Percentiles rank a stretch among this genome's conserved stretches.
These are phyloP conservation scores for Paecilomyces formosus DNA, from an alignment of 2,329 filamentous ascomycete species.

Conservation along the genomic window DNA sequence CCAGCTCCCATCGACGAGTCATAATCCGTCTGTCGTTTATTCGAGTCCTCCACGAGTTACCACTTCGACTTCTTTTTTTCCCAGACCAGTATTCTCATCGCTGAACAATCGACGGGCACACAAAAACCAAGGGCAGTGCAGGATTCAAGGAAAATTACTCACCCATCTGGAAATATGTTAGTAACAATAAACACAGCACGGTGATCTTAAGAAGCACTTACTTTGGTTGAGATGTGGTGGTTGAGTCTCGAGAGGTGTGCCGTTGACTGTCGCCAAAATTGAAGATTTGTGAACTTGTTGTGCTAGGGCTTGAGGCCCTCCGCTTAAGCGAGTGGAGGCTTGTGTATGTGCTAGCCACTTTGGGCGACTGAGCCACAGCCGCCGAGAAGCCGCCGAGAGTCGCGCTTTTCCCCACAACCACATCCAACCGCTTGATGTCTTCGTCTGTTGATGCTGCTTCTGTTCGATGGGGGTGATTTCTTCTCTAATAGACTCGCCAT, in stretches of 20 bases:
- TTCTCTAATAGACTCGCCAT: not conserved
- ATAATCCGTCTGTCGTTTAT: not conserved
- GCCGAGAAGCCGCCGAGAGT: slow-evolving; percentile 5
- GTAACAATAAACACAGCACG: slow-evolving; percentile 11
- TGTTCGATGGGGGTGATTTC: not conserved
- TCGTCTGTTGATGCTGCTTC: not conserved
- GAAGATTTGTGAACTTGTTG: slow-evolving; percentile 35
- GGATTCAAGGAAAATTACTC: slow-evolving; percentile 36
- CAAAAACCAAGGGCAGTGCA: slow-evolving; percentile 19
- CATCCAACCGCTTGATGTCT: not conserved
- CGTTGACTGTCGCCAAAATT: slow-evolving; percentile 27
- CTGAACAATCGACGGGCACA: slow-evolving; percentile 7
- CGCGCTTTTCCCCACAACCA: slow-evolving; percentile 2
- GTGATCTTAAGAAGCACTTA: slow-evolving; percentile 25
- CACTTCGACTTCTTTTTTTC: not conserved
- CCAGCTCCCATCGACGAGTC: not conserved
- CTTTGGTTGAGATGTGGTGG: slow-evolving; percentile 48
- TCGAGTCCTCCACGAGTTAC: not conserved
- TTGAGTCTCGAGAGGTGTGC: slow-evolving; percentile 31
- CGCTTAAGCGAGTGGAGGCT: slow-evolving; percentile 32
- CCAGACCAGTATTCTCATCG: not conserved
- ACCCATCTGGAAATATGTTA: slow-evolving; percentile 50
- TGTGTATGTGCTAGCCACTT: slow-evolving; percentile 19
- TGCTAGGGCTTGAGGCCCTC: slow-evolving; percentile 38
- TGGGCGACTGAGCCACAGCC: slow-evolving; percentile 7